Evolutionary conservation across 495 filamentous ascomycete species (phyloP).

Genomic region (Barbatosphaeria neglecta): DNA sequence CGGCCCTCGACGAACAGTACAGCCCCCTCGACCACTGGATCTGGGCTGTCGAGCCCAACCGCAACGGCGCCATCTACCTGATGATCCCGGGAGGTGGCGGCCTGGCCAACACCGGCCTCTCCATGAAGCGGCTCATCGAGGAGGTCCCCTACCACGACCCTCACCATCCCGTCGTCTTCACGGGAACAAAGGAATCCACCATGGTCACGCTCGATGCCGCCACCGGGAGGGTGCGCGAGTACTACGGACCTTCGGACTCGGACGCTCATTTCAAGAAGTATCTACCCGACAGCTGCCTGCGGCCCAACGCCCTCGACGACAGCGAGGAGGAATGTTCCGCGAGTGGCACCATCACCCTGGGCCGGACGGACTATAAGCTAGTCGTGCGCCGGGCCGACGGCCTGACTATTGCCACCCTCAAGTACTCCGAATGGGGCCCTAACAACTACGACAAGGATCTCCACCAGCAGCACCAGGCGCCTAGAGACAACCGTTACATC

Average conservation of each 20-base stretch:
- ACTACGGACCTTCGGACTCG: slow-evolving; percentile 28
- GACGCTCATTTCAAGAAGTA: slow-evolving; percentile 30
- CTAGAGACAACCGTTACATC: slow-evolving; percentile 81
- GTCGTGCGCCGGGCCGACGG: slow-evolving; percentile 67
- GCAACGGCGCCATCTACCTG: slow-evolving; percentile 80
- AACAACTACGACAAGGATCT: slow-evolving; percentile 89
- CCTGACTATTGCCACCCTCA: slow-evolving; percentile 75
- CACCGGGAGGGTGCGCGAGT: slow-evolving; percentile 57
- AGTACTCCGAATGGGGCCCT: slow-evolving; percentile 88
- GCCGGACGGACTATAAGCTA: slow-evolving; percentile 78
- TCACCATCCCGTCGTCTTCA: slow-evolving; percentile 70
- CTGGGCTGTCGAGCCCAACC: slow-evolving; percentile 94
- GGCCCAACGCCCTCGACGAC: slow-evolving; percentile 49
- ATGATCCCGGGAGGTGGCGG: slow-evolving; percentile 64
- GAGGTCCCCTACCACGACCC: slow-evolving; percentile 57
- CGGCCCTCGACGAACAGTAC: slow-evolving; percentile 42
- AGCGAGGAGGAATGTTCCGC: slow-evolving; percentile 63
- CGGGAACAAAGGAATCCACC: slow-evolving; percentile 78
- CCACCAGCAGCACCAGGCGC: slow-evolving; percentile 61
- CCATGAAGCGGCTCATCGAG: slow-evolving; percentile 74
- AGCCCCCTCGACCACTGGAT: slow-evolving; percentile 67
- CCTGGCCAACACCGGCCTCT: slow-evolving; percentile 68
- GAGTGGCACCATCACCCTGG: slow-evolving; percentile 62
- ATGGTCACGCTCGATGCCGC: slow-evolving; percentile 80
- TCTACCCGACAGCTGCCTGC: slow-evolving; percentile 43